Evolutionary conservation across 1,284 basidiomycete species (phyloP), one percentile per base, ranked within the genome.

Genomic region (Golubevia pallescens): DNA sequence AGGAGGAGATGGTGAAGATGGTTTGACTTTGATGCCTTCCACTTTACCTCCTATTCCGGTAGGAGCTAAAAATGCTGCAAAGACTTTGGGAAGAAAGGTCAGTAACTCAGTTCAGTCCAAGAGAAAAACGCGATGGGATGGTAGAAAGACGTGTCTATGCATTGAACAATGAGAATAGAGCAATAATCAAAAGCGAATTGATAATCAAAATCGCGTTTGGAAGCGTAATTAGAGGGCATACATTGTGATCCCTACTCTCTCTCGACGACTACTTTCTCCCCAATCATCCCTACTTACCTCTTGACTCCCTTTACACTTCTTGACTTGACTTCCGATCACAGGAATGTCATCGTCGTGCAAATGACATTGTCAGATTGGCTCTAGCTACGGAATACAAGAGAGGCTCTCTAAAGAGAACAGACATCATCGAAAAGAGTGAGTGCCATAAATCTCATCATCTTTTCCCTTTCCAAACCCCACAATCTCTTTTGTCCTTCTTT

Each of bases 381-480:
- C 64, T 80, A 6, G 73, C 74, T 24, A 69, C 62, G 63, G 78
- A 80, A 34, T 74, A 75, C 42, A 59, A 63, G 14, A 69, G 71
- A 42, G 56, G 21, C 0, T 16, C 66, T 1, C 68, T 80, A 28
- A 38, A 62, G n/a, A 69, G 69, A 20, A 70, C 76, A 14, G 71
- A 75, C 56, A 68, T 80, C 16, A 61, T 62, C 53, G 62, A 62
- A 23, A 48, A 68, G 66, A 32, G 70, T 77, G 28, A 56, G 70
- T 21, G 13, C n/a, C n/a, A 1, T 8, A 20, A 5, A 1, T 38
- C 34, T 10, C 10, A 38, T 38, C 5, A n/a, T n/a, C n/a, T n/a
- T n/a, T n/a, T n/a, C n/a, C n/a, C 20, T 1, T 23, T 20, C 20
- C 61, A 16, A 10, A 54, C 38, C 8, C 4, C 56, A 7, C 58